Evolutionary conservation across 257 asterid species (phyloP).

Genomic region (Solanum neorickii): DNA sequence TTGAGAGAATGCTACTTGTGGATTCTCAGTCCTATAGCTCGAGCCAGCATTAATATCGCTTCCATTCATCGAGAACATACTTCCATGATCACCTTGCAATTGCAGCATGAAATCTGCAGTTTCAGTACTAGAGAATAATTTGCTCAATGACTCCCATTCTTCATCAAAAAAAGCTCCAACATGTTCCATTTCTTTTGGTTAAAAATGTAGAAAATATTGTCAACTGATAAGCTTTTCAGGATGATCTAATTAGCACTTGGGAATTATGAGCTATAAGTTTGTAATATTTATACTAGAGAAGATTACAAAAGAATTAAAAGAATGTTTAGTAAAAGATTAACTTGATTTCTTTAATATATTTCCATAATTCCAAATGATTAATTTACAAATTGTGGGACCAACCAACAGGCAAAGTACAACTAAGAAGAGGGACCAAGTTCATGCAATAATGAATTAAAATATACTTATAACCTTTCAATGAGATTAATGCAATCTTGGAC

Average conservation of each 20-base stretch:
- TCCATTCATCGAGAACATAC: neutral
- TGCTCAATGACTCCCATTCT: conserved; percentile 62
- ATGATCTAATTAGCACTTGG: conserved; percentile 12
- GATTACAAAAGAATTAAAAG: neutral
- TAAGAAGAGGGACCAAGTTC: conserved; percentile 31
- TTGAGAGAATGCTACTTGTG: neutral
- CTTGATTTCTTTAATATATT: conserved; percentile 25
- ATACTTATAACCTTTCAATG: neutral
- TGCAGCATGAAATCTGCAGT: conserved; percentile 30
- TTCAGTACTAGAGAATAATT: conserved; percentile 34
- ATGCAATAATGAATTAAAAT: conserved; percentile 24
- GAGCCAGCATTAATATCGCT: neutral
- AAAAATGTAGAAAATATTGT: neutral
- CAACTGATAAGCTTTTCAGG: neutral
- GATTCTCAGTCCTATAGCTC: neutral
- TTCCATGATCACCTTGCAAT: conserved; percentile 6
- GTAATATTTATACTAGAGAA: conserved; percentile 36
- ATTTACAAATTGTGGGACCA: conserved; percentile 32
- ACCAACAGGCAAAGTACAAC: conserved; percentile 53
- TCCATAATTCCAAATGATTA: conserved; percentile 15
- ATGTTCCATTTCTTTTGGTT: conserved; percentile 33
- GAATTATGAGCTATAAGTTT: conserved; percentile 4
- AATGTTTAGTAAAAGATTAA: conserved; percentile 28
- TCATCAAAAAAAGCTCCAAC: conserved; percentile 49
- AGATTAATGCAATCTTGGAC: conserved; percentile 9